Base-by-base conservation (phyloP, 441 rosid species). In the Manihot esculenta region DNA sequence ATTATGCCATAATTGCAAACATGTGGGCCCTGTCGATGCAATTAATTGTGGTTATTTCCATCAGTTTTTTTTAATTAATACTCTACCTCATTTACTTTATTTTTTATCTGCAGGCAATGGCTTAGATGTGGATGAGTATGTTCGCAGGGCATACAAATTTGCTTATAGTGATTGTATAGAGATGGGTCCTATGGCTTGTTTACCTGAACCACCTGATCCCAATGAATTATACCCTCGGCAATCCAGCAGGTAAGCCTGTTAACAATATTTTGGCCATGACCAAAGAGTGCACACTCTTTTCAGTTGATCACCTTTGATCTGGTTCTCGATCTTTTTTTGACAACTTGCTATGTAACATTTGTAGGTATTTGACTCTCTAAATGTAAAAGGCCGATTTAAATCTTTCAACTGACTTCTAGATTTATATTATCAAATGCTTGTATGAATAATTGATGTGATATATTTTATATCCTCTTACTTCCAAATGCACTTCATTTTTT, bases 101-200 rank as follows among this genome's bases (percentile, higher is more conserved):
- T 68, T n/a, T 63, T 69, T 70, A 15, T 49, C 69, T 70, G 55
- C 85, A 96, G 99, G 99, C 75, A 96, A 94, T 80, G 99, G 99
- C 80, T 82, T 96, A 78, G 96, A 96, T 83, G 97, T 96, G 76
- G 99, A 96, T 74, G 99, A 94, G 80, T 96, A 96, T 90, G 99
- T 96, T 41, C 87, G 99, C 70, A 88, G 84, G 80, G 98, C 99
- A 54, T 96, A 96, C 77, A 96, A 89, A 76, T 96, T 94, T 90
- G 99, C 99, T 55, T 94, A 96, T 80, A 88, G 97, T 68, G 99
- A 96, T 81, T 90, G 98, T 79, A 85, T 96, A 69, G 99, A 94
- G 83, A 80, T 96, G 83, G 98, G 98, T 72, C 97, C 98, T 59
- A 80, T 92, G 81, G 87, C 94, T 73, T 94, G 90, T 85, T 84